A percentile compares a stretch with the other conserved stretches of the same genome.
phyloP scores from a whole-genome alignment of 495 filamentous ascomycete species.

The Penicillium herquei region DNA sequence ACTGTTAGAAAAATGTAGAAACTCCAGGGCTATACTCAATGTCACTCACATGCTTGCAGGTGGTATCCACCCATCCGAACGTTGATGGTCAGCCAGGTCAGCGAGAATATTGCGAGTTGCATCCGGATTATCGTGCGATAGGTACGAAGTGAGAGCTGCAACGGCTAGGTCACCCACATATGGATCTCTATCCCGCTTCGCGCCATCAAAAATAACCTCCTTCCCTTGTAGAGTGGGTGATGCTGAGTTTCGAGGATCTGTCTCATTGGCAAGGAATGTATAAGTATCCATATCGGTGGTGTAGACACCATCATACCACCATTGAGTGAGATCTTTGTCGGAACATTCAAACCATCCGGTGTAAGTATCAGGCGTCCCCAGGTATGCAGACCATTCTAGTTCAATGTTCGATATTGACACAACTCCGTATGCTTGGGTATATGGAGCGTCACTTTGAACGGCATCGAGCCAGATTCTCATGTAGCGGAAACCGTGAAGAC shows the following conservation, averaged over 20 bases:
- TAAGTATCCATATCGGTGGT: constrained; percentile 45
- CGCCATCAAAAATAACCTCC: constrained; percentile 44
- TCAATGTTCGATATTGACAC: constrained; percentile 34
- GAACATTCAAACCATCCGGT: constrained; percentile 49
- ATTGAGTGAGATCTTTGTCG: constrained; percentile 44
- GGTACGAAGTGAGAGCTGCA: constrained; percentile 39
- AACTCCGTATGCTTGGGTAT: constrained; percentile 34
- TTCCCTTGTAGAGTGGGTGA: constrained; percentile 38
- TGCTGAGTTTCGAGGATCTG: constrained; percentile 34
- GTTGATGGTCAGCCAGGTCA: constrained; percentile 45
- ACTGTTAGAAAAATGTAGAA: too few species aligned
- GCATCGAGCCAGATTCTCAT: constrained; percentile 45
- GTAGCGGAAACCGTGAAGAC: constrained; percentile 49
- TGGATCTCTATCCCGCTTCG: constrained; percentile 48
- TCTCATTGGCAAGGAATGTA: constrained; percentile 34
- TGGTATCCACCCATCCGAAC: constrained; percentile 50
- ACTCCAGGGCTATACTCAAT: too few species aligned
- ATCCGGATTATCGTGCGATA: constrained; percentile 39
- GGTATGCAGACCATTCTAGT: constrained; percentile 39
- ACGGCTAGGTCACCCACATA: constrained; percentile 50
- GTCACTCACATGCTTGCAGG: constrained; percentile 38
- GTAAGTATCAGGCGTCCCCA: constrained; percentile 44
- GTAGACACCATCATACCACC: constrained; percentile 49
- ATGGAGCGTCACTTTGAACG: constrained; percentile 34
- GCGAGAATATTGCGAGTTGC: constrained; percentile 40